A percentile compares a stretch with the other conserved stretches of the same genome.
Conservation (phyloP, 352 stramenopile genomes). For the Phytophthora citrophthora region DNA sequence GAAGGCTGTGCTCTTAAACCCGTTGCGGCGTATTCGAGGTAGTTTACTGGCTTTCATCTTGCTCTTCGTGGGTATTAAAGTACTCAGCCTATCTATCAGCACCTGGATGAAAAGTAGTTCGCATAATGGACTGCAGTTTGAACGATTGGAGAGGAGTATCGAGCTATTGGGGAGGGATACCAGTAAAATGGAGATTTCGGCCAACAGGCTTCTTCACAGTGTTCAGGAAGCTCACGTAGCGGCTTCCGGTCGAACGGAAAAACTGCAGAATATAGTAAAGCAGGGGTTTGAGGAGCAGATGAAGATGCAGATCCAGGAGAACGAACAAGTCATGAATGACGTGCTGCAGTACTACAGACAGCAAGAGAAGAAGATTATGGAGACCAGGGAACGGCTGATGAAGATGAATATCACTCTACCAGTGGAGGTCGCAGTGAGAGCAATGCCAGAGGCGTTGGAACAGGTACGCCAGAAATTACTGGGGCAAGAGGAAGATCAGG, state of each 20-base stretch:
- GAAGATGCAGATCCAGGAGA: constrained; percentile 20
- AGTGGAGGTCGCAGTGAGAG: constrained; percentile 21
- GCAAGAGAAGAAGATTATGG: constrained; percentile 33
- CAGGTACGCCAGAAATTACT: neutral
- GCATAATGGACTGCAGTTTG: constrained; percentile 22
- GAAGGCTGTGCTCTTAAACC: constrained; percentile 11
- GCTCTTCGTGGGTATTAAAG: constrained; percentile 2
- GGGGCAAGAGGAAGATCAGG: neutral
- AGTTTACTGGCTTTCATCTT: constrained; percentile 19
- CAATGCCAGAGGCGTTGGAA: constrained; percentile 12
- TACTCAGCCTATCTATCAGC: neutral
- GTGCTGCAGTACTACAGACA: constrained; percentile 31
- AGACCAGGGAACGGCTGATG: constrained; percentile 28
- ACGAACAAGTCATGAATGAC: constrained; percentile 30
- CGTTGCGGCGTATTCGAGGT: constrained; percentile 14
- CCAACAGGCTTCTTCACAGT: constrained; percentile 29
- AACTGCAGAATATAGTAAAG: constrained; percentile 23
- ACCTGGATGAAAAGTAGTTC: neutral
- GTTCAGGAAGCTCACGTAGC: constrained; percentile 32
- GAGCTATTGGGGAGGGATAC: constrained; percentile 25
- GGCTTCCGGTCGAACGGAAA: constrained; percentile 23
- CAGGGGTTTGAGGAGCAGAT: constrained; percentile 23
- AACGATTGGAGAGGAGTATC: constrained; percentile 37
- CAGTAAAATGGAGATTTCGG: constrained; percentile 18
- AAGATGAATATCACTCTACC: constrained; percentile 35